Evolutionary conservation across 306 rosid species (phyloP), one percentile per base, ranked within the genome.

Genomic region (Betula pendula): DNA sequence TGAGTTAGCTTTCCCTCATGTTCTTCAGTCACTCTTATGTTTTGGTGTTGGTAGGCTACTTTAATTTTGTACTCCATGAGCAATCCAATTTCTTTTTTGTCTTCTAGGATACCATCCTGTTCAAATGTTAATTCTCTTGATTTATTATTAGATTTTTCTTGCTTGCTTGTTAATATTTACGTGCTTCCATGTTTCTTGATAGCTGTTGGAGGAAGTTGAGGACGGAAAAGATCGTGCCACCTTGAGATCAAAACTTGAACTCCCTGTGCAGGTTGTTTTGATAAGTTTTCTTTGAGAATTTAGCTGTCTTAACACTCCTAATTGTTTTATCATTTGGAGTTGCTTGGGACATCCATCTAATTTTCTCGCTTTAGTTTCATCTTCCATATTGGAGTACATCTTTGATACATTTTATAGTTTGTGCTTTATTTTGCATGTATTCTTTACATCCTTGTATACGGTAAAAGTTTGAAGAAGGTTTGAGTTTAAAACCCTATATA

Each of bases 191-290:
- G 24, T 72, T 63, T 53, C 31, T 77, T 78, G 44, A 73, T 81
- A 96, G 99, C 91, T 96, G 52, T 81, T 92, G 90, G 97, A 96
- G 80, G 99, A 96, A 84, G 97, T 96, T 19, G 98, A 89, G 85
- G 99, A 95, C 73, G 99, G 98, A 85, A 96, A 89, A 85, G 97
- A 89, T 77, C 94, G 90, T 50, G 81, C 87, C 72, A 96, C 92
- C 71, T 81, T 96, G 90, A 90, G 91, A 91, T 90, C 99, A 77
- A 96, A 96, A 89, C 98, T 96, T 73, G 98, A 96, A 83, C 96
- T 96, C 60, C 99, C 99, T 27, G 99, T 96, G 83, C 99, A 96
- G 99, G 99, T 96, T 72, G 80, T 67, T 85, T 80, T 35, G 74
- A 77, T 59, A 75, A 71, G 67, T 82, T 73, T 16, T 68, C 31